These are phyloP conservation scores for Telopea speciosissima DNA, from an alignment of 177 flowering plant species.

Conservation along the genomic window DNA sequence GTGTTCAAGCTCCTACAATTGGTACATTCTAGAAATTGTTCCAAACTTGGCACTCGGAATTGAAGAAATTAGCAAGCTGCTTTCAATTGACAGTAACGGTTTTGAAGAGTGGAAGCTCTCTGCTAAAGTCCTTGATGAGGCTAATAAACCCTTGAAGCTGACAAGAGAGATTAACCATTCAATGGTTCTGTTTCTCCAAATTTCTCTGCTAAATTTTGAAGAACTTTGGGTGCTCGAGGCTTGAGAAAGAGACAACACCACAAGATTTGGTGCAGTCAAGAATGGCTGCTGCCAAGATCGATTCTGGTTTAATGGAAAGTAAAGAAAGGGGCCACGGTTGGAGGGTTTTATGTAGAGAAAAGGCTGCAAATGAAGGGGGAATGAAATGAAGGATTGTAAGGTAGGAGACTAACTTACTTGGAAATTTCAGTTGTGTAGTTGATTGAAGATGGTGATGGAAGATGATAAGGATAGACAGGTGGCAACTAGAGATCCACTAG, in stretches of 20 bases:
- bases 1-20: constrained; percentile 29
- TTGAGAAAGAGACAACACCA: constrained; percentile 76
- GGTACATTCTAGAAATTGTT: constrained; percentile 26
- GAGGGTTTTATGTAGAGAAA: too few relatives aligned
- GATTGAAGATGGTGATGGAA: too few relatives aligned
- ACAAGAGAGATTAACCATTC: constrained; percentile 53
- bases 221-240: constrained; percentile 89
- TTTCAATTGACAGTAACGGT: constrained; percentile 33
- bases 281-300: too few relatives aligned
- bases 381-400: too few relatives aligned
- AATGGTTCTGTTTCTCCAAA: constrained; percentile 28
- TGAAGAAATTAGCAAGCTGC: constrained; percentile 37
- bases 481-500: too few relatives aligned
- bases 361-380: too few relatives aligned
- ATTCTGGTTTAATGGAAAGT: too few relatives aligned
- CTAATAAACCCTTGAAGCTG: constrained; percentile 39
- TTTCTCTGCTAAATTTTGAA: constrained; percentile 41
- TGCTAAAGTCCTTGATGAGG: constrained; percentile 43
- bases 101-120: constrained; percentile 38
- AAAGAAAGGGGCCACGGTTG: too few relatives aligned
- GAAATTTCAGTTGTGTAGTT: too few relatives aligned
- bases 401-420: too few relatives aligned
- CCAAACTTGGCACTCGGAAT: constrained; percentile 30
- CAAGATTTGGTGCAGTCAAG: too few relatives aligned
- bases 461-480: too few relatives aligned